Evolutionary conservation across 1,284 basidiomycete species (phyloP).

Genomic region (Ceratobasidium sp.): DNA sequence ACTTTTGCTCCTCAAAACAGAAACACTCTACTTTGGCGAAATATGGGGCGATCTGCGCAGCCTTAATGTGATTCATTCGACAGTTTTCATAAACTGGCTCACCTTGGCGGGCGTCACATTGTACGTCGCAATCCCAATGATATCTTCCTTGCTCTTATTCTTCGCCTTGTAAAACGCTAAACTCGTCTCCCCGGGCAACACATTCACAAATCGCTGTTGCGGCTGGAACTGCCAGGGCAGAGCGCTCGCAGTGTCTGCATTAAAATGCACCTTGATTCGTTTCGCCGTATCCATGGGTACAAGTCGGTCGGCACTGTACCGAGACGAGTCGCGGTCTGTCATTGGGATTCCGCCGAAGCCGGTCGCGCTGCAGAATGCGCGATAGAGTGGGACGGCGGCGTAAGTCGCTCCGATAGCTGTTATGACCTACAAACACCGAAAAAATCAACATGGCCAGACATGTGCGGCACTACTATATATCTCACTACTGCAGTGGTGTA

Average conservation of each 20-base stretch:
- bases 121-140: conserved; percentile 99
- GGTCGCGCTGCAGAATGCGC: conserved; percentile 97
- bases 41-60: conserved; percentile 88
- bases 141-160: conserved; percentile 85
- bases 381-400: conserved; percentile 96
- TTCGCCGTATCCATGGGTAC: conserved; percentile 76
- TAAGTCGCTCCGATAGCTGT: conserved; percentile 87
- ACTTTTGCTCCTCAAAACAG: conserved; percentile 98
- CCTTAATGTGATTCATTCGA: conserved; percentile 6
- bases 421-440: conserved; percentile 67
- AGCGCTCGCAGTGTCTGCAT: conserved; percentile 88
- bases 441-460: too few relatives aligned
- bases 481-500: conserved; percentile 81
- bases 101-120: conserved; percentile 95
- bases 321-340: conserved; percentile 72
- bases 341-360: conserved; percentile 97
- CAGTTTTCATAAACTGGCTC: conserved; percentile 52
- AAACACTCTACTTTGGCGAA: conserved; percentile 99
- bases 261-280: conserved; percentile 94
- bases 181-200: conserved; percentile 95
- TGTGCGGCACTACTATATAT: too few relatives aligned
- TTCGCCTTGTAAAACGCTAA: conserved; percentile 96
- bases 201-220: conserved; percentile 88
- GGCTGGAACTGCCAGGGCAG: conserved; percentile 95
- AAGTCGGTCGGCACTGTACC: conserved; percentile 83